Evolutionary conservation across 805 yeast species (phyloP).

Genomic region (Kazachstania psychrophila): DNA sequence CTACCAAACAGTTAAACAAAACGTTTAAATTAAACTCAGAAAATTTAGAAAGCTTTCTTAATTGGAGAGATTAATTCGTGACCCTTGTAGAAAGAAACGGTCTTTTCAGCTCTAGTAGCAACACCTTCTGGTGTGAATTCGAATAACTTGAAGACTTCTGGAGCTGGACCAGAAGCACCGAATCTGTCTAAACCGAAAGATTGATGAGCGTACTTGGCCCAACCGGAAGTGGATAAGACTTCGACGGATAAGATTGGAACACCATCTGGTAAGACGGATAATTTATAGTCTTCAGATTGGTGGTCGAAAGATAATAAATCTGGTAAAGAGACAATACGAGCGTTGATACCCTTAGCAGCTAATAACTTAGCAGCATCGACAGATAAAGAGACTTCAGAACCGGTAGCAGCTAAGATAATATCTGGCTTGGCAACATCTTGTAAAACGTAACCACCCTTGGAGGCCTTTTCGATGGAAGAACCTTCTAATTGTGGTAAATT

Average conservation of each 20-base stretch:
- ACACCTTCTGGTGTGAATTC: constrained; percentile 91
- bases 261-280: constrained; percentile 88
- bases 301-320: constrained; percentile 83
- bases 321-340: constrained; percentile 84
- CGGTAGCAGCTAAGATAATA: constrained; percentile 77
- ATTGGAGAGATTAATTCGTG: constrained; percentile 63
- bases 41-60: constrained; percentile 44
- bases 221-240: constrained; percentile 83
- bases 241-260: constrained; percentile 89
- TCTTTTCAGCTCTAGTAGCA: constrained; percentile 74
- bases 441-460: constrained; percentile 89
- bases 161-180: constrained; percentile 92
- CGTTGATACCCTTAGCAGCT: constrained; percentile 42
- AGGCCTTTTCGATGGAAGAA: constrained; percentile 82
- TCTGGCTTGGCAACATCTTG: constrained; percentile 50
- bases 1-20: not conserved
- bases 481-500: constrained; percentile 90
- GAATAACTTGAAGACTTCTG: constrained; percentile 71
- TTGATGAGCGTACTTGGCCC: constrained; percentile 94
- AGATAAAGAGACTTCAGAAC: constrained; percentile 80
- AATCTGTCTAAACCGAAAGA: constrained; percentile 92
- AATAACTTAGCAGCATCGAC: constrained; percentile 76
- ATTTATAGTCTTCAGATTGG: constrained; percentile 72
- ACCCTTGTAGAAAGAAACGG: constrained; percentile 78
- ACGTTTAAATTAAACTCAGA: no score